phyloP scores from a whole-genome alignment of 1,284 basidiomycete species.

The Naganishia sp. region DNA sequence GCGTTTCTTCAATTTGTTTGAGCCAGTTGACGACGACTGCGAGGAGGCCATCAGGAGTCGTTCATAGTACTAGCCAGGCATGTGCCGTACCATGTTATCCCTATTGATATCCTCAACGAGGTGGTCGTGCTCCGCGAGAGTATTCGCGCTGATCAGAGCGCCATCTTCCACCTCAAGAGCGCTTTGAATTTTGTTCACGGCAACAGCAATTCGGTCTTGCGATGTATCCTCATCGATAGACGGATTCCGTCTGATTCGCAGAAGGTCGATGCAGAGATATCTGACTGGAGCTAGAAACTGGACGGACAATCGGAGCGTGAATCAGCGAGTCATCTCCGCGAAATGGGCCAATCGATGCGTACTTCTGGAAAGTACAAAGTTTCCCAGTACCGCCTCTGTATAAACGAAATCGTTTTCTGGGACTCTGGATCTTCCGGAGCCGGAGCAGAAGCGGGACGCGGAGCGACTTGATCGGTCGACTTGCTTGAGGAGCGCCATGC shows the following conservation, averaged over 20 bases:
- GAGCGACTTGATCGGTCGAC: background rate
- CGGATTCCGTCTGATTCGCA: slow-evolving; percentile 10
- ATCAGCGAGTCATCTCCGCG: background rate
- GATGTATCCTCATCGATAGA: background rate
- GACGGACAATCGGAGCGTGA: background rate
- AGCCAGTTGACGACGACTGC: background rate
- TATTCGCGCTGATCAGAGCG: too few species aligned
- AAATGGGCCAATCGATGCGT: background rate
- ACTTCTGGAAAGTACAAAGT: slow-evolving; percentile 27
- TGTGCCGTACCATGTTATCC: too few species aligned
- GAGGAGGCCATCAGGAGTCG: background rate
- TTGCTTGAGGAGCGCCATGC: slow-evolving; percentile 11
- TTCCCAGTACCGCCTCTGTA: slow-evolving; percentile 21
- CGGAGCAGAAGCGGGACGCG: background rate
- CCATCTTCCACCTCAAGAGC: too few species aligned
- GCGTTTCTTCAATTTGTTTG: slow-evolving; percentile 1
- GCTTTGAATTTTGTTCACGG: too few species aligned
- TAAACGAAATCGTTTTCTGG: background rate
- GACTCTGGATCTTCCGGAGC: background rate
- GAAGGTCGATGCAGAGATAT: slow-evolving; percentile 8
- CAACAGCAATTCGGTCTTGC: background rate
- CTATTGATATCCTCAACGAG: too few species aligned
- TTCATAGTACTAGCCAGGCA: background rate
- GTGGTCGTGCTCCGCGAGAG: too few species aligned
- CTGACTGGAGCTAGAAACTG: slow-evolving; percentile 12